Percentiles rank a stretch among this genome's conserved stretches.
Evolutionary conservation across 495 filamentous ascomycete species (phyloP).

Genomic region (Hypoxylon fuscum): DNA sequence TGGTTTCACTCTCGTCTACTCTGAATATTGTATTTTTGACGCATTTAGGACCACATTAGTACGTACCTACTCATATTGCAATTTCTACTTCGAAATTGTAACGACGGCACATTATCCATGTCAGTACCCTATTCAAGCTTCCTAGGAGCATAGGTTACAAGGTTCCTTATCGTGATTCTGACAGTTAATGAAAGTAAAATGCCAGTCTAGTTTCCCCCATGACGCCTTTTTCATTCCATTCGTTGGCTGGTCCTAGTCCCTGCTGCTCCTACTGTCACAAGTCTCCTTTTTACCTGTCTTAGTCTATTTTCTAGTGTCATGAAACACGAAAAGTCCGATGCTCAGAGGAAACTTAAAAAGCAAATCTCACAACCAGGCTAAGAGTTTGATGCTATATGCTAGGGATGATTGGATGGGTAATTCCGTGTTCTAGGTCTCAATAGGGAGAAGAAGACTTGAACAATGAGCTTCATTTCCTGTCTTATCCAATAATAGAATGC

Average conservation of each 20-base stretch:
- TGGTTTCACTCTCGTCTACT: constrained; percentile 14
- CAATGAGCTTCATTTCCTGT: constrained; percentile 19
- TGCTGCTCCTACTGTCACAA: background rate
- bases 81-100: no score
- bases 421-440: constrained; percentile 24
- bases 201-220: no score
- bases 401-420: constrained; percentile 26
- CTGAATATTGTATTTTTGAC: constrained; percentile 2
- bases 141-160: no score
- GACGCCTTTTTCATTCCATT: no score
- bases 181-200: no score
- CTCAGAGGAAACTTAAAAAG: constrained; percentile 18
- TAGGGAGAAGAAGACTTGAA: constrained; percentile 13
- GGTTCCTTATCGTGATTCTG: no score
- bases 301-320: constrained; percentile 7
- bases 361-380: constrained; percentile 20
- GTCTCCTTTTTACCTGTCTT: constrained; percentile 27
- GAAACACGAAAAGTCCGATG: constrained; percentile 28
- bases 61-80: no score
- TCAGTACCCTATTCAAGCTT: no score
- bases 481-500: constrained; percentile 10
- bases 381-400: background rate
- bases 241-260: no score
- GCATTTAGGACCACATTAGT: no score
- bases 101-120: no score